Conservation (phyloP, 140 eudicot species). For the Cichorium intybus region DNA sequence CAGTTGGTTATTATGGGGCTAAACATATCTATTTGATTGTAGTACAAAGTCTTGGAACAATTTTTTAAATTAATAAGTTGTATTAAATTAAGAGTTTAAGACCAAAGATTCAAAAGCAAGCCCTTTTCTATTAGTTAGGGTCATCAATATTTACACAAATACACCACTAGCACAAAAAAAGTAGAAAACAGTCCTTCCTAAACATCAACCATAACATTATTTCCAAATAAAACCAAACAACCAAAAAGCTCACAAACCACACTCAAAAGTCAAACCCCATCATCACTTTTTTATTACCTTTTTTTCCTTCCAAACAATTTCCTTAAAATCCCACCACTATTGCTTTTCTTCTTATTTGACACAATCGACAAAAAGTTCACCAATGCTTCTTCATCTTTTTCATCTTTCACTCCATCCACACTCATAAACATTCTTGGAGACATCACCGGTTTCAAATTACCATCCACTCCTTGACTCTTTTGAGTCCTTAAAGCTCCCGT, state of each 20-base stretch:
- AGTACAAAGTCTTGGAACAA: no score
- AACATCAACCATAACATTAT: constrained; percentile 19
- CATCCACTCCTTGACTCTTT: constrained; percentile 43
- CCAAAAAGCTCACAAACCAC: constrained; percentile 19
- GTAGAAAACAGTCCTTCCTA: constrained; percentile 12
- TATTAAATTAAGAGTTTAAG: no score
- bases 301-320: constrained; percentile 56
- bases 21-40: no score
- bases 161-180: no score
- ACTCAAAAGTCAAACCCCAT: no score
- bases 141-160: constrained; percentile 19
- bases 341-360: constrained; percentile 45
- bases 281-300: constrained; percentile 42
- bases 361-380: constrained; percentile 58
- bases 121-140: constrained; percentile 10
- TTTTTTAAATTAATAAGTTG: no score
- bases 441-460: constrained; percentile 25
- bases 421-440: constrained; percentile 34
- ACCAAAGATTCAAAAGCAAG: constrained; percentile 14
- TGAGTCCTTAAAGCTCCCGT: constrained; percentile 39
- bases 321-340: constrained; percentile 52
- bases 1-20: no score
- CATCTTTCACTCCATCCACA: constrained; percentile 33
- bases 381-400: constrained; percentile 33
- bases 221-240: constrained; percentile 20